Evolutionary conservation across 345 rosid species (phyloP).

Genomic region (Citrus maxima): DNA sequence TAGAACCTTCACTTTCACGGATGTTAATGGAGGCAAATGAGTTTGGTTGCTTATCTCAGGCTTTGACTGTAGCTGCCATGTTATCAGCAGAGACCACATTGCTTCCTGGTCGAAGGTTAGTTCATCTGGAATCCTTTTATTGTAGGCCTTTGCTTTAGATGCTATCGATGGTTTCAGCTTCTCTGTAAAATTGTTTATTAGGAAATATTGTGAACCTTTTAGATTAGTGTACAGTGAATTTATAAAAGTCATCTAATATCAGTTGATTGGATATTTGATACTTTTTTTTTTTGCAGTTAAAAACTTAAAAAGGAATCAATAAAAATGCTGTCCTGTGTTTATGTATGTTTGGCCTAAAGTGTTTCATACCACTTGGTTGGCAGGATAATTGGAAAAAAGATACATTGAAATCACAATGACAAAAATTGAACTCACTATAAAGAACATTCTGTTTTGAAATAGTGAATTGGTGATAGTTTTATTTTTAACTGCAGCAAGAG

Average conservation of each 20-base stretch:
- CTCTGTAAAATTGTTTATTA: background rate
- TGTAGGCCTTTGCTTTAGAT: background rate
- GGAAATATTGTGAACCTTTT: background rate
- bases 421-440: background rate
- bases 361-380: background rate
- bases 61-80: conserved; percentile 94
- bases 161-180: background rate
- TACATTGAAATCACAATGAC: background rate
- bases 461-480: background rate
- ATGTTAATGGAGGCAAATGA: conserved; percentile 88
- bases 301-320: background rate
- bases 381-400: background rate
- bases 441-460: background rate
- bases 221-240: background rate
- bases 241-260: background rate
- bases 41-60: conserved; percentile 80
- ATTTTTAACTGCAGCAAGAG: conserved; percentile 44
- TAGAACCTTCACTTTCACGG: conserved; percentile 96
- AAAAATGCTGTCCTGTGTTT: background rate
- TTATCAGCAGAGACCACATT: conserved; percentile 87
- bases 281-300: background rate
- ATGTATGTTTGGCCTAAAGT: background rate
- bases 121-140: conserved; percentile 13
- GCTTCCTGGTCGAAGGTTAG: conserved; percentile 73
- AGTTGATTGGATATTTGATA: background rate